Percentiles rank a stretch among this genome's conserved stretches.
Conservation (phyloP, 169 alveolate genomes). For the Amoebophrya sp. region DNA sequence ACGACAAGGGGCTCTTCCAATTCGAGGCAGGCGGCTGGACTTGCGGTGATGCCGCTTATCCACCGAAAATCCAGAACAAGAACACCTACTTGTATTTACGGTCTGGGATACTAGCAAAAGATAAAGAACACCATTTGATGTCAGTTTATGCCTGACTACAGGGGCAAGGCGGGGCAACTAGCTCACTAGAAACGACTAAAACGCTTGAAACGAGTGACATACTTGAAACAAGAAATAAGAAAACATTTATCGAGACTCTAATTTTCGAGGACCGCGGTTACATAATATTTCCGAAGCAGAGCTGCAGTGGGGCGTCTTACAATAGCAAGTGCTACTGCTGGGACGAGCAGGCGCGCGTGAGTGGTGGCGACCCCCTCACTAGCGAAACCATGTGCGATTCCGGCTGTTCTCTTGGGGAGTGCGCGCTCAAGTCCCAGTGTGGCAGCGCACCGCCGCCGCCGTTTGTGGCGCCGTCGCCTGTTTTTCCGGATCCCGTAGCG, state of each 20-base stretch:
- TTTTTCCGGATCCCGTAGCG: neutral
- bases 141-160: no score
- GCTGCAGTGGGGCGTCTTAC: neutral
- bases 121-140: no score
- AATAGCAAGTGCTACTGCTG: neutral
- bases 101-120: no score
- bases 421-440: neutral
- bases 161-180: no score
- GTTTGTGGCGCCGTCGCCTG: neutral
- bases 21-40: neutral
- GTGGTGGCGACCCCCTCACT: neutral
- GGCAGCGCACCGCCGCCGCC: neutral
- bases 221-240: no score
- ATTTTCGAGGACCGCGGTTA: neutral
- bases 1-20: neutral
- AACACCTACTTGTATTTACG: neutral
- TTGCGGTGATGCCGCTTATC: neutral
- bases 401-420: neutral
- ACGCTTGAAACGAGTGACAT: no score
- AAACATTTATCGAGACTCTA: no score
- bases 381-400: neutral
- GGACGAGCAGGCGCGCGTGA: neutral
- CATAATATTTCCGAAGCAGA: neutral
- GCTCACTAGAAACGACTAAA: no score
- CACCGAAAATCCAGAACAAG: neutral